These are phyloP conservation scores for Aspergillus sp. DNA, from an alignment of 2,329 filamentous ascomycete species.

Conservation along the genomic window DNA sequence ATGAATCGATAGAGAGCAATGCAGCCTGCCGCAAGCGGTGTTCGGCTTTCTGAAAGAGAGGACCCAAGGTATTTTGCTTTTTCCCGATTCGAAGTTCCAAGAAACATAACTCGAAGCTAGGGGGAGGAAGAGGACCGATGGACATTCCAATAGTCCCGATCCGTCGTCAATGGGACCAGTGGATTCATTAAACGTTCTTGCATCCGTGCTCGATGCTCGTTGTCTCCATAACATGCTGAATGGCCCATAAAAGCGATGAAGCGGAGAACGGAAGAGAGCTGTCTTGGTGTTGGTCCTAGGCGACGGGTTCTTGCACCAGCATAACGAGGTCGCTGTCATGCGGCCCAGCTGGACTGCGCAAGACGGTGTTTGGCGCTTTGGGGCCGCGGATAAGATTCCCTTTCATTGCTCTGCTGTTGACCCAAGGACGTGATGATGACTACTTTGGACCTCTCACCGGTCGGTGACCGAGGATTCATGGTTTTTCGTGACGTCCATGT, in stretches of 20 bases:
- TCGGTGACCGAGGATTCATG: not conserved
- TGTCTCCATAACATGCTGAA: not conserved
- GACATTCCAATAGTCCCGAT: conserved; percentile 8
- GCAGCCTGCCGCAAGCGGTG: conserved; percentile 7
- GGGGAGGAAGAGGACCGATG: not conserved
- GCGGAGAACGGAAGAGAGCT: not conserved
- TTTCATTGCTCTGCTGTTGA: too few species aligned
- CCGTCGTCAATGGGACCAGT: conserved; percentile 2
- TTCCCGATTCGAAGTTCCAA: conserved; percentile 1
- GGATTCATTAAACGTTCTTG: not conserved
- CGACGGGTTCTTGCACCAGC: not conserved
- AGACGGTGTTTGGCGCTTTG: too few species aligned
- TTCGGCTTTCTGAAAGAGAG: conserved; percentile 1
- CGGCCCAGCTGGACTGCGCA: not conserved
- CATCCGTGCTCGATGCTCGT: not conserved
- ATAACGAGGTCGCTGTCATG: not conserved
- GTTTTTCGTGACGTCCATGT: not conserved
- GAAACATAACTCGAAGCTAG: not conserved
- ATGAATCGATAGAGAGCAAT: not conserved
- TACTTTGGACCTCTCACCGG: not conserved
- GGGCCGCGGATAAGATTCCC: not conserved
- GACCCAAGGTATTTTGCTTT: not conserved
- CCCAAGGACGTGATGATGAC: not conserved
- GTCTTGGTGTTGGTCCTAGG: not conserved
- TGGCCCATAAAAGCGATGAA: too few species aligned